Evolutionary conservation across 495 filamentous ascomycete species (phyloP).

Genomic region (Amniculicola lignicola): DNA sequence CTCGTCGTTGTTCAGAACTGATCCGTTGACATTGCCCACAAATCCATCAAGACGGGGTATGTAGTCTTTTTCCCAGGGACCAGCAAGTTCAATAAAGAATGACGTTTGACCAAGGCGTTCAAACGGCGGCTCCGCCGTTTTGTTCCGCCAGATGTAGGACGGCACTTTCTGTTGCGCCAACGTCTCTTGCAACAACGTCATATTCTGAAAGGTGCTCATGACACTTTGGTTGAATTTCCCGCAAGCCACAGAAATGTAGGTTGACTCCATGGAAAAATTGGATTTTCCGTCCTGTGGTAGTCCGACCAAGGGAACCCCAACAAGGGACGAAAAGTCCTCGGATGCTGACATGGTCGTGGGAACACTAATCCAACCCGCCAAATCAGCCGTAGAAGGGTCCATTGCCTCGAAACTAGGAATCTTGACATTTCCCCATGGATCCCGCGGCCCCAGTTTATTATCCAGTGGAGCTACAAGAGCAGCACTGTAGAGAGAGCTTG

Average conservation of each 20-base stretch:
- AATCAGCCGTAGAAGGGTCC: slow-evolving; percentile 5
- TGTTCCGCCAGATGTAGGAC: no score
- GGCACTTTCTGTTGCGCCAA: no score
- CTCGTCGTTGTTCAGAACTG: background rate
- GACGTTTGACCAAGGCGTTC: no score
- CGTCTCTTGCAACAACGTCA: no score
- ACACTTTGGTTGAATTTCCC: slow-evolving; percentile 3
- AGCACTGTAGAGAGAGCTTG: slow-evolving; percentile 13
- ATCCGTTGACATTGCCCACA: slow-evolving; percentile 4
- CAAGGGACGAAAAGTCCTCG: slow-evolving; percentile 24
- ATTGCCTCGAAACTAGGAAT: slow-evolving; percentile 26
- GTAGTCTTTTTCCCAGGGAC: background rate
- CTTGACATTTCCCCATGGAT: slow-evolving; percentile 35
- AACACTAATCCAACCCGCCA: slow-evolving; percentile 22
- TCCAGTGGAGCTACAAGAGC: slow-evolving; percentile 17
- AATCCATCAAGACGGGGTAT: slow-evolving; percentile 11
- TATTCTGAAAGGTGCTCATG: no score
- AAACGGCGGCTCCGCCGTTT: no score
- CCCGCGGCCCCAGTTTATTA: slow-evolving; percentile 22
- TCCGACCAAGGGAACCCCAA: slow-evolving; percentile 28
- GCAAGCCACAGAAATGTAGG: slow-evolving; percentile 22
- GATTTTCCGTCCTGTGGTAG: background rate
- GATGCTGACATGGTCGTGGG: background rate
- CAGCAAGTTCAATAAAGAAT: no score
- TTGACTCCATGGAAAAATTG: slow-evolving; percentile 24